phyloP scores from a whole-genome alignment of 2,329 filamentous ascomycete species.

The Aureobasidium musti region DNA sequence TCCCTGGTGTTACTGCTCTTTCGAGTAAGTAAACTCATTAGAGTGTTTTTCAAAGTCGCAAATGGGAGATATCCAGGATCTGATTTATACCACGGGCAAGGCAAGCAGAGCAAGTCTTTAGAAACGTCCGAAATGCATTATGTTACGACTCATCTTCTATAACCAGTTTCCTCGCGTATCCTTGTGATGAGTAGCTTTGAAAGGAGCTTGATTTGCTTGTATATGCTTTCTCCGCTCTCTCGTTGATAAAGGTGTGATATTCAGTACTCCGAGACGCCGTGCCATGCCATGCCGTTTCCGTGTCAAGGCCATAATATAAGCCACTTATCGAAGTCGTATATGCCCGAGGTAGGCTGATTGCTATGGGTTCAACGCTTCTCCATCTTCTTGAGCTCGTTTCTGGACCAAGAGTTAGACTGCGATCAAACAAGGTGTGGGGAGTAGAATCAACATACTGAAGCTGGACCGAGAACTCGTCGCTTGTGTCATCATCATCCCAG shows the following conservation, averaged over 20 bases:
- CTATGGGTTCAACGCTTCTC: conserved; percentile 50
- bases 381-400: conserved; percentile 93
- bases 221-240: background rate
- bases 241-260: conserved; percentile 12
- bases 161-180: background rate
- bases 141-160: conserved; percentile 6
- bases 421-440: background rate
- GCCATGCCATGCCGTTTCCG: conserved; percentile 52
- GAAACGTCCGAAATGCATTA: conserved; percentile 25
- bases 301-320: background rate
- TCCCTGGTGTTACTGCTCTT: conserved; percentile 89
- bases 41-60: conserved; percentile 13
- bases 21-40: conserved; percentile 65
- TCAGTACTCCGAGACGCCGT: conserved; percentile 25
- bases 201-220: conserved; percentile 12
- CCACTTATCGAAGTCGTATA: background rate
- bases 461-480: conserved; percentile 93
- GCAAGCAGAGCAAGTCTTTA: conserved; percentile 28
- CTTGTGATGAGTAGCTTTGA: background rate
- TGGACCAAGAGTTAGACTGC: conserved; percentile 42
- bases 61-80: conserved; percentile 24
- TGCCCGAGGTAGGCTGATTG: background rate
- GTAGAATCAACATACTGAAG: conserved; percentile 65
- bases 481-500: conserved; percentile 98
- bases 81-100: conserved; percentile 30